Base-by-base conservation (phyloP, 1,139 yeast species). In the Lodderomyces pseudojiufengensis region DNA sequence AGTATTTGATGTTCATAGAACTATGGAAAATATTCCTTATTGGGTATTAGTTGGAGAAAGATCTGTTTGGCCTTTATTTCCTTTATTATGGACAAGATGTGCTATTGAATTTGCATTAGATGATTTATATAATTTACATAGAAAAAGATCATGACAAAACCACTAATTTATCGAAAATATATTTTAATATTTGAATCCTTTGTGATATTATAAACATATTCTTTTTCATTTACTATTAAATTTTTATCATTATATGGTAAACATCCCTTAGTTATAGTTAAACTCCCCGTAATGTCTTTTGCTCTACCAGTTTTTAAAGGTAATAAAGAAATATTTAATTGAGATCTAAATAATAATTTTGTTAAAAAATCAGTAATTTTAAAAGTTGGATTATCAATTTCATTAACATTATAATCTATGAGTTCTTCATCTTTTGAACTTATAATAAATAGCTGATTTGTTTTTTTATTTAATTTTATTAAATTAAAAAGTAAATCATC, bases 21-120 rank as follows among this genome's bases (percentile, higher is more conserved):
- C 74, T 9, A 59, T 73, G 60, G 80, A 80, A 40, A 88, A 86
- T 53, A 83, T 88, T 22, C 85, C 88, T 3, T 87, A 87, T 52
- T 90, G 97, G 95, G 78, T 88, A 3, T 64, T 75, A 36, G 88
- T 90, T 24, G 99, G 99, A 4, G 97, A 90, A 57, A 70, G 84
- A 46, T 84, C 95, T 33, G 88, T 90, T 0, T 92, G 98, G 98
- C 95, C 96, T 1, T 76, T 86, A 42, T 71, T 87, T 45, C 87
- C 97, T 0, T 65, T 90, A 31, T 66, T 94, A 29, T 82, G 90
- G 79, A 84, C 95, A 0, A 67, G 99, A 37, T 86, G 97, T 51
- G 79, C 92, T 1, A 84, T 90, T 40, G 99, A 92, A 61, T 85
- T 84, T 62, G 84, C 90, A 23, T 67, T 92, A 40, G 95, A 90